Base-by-base conservation (phyloP, 208 protist species). In the Acanthamoeba royreba region DNA sequence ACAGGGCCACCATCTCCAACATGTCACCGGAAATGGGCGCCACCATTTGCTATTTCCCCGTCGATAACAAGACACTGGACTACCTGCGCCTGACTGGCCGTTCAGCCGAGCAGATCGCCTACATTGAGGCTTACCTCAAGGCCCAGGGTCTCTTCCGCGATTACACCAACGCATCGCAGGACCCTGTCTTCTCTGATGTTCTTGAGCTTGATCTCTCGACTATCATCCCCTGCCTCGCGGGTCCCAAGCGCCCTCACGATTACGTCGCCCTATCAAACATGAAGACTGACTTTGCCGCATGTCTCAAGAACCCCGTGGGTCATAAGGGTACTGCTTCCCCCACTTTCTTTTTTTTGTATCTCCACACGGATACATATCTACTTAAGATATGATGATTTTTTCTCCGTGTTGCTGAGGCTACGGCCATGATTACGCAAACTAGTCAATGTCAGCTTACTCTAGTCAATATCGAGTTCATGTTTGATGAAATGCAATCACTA, bases 21-120 rank as follows among this genome's bases (percentile, higher is more conserved):
- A 99, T 99, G 99, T 98, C 98, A n/a, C 98, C 98, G 42, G 98
- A 99, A 95, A 99, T 99, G 94, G 98, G 98, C 79, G 98, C 98
- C 87, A 99, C 98, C 35, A 98, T 98, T 17, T 98, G 98, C 89
- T 99, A 98, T 96, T 99, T 99, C 97, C 98, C 99, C 47, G 98
- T 99, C 86, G 99, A 99, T 94, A 87, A 95, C 28, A 97, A 98
- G 94, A 99, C 98, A 7, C 96, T 99, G 52, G 96, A 97, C 61
- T 99, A 98, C 95, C 96, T 99, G 46, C 93, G 95, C 72, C 98
- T 97, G 94, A 99, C 98, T 77, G 95, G 95, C 55, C 97, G 98
- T 94, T 92, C 92, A 38, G 45, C 92, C 2, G 96, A 98, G 93
- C 97, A 98, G 33, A 96, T 99, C 45, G 90, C 93, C 15, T 97